Evolutionary conservation across 768 basidiomycete genomes (phyloP).

Genomic region (Collybiopsis luxurians): DNA sequence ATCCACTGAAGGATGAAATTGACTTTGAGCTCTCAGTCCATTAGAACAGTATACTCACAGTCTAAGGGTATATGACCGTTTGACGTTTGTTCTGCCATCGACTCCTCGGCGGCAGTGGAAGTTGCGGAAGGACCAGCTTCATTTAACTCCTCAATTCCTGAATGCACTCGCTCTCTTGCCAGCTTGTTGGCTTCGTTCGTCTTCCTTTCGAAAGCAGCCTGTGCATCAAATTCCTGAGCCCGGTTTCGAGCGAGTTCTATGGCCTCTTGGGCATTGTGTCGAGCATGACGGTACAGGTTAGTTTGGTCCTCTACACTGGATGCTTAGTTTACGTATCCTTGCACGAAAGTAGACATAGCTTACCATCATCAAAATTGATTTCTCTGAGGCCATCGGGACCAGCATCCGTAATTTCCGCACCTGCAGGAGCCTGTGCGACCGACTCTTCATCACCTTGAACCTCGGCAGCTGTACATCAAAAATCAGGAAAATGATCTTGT

Average conservation of each 20-base stretch:
- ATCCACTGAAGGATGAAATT: slow-evolving; percentile 58
- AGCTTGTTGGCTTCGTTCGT: slow-evolving; percentile 74
- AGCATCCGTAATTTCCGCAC: slow-evolving; percentile 55
- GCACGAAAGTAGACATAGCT: slow-evolving; percentile 15
- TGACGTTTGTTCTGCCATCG: slow-evolving; percentile 20
- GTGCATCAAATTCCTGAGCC: slow-evolving; percentile 83
- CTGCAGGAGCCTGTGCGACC: slow-evolving; percentile 42
- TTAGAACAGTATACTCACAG: slow-evolving; percentile 42
- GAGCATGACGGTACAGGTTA: slow-evolving; percentile 82
- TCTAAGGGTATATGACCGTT: slow-evolving; percentile 57
- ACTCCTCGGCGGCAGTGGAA: slow-evolving; percentile 40
- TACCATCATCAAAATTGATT: slow-evolving; percentile 91
- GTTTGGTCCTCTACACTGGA: slow-evolving; percentile 71
- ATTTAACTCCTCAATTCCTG: background rate
- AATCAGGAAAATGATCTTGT: slow-evolving; percentile 10
- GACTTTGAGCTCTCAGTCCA: background rate
- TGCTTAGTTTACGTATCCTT: slow-evolving; percentile 5
- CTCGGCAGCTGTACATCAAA: slow-evolving; percentile 57
- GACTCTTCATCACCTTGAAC: slow-evolving; percentile 58
- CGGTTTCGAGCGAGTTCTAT: slow-evolving; percentile 73
- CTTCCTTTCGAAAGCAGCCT: slow-evolving; percentile 77
- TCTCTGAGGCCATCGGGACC: slow-evolving; percentile 57
- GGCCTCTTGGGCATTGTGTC: slow-evolving; percentile 87
- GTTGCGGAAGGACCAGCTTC: slow-evolving; percentile 30
- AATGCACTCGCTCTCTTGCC: slow-evolving; percentile 49